phyloP scores from a whole-genome alignment of 192 early-diverging fungal genomes.

The Mortierella antarctica region DNA sequence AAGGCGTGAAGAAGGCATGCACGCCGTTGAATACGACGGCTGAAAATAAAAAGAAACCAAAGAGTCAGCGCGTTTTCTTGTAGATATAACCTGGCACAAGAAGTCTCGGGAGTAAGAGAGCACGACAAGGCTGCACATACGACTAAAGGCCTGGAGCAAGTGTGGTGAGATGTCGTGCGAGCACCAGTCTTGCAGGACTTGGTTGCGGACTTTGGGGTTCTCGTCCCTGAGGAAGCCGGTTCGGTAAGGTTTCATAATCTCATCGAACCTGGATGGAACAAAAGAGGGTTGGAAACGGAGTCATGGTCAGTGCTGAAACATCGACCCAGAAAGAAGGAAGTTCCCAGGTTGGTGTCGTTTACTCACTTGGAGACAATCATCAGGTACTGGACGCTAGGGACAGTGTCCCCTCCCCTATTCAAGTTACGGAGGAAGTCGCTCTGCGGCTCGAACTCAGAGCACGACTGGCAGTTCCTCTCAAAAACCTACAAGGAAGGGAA shows the following conservation, averaged over 20 bases:
- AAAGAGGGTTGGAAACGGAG: background rate
- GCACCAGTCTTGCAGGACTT: conserved; percentile 21
- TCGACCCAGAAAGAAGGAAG: background rate
- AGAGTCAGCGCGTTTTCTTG: too few species aligned
- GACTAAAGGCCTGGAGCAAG: conserved; percentile 3
- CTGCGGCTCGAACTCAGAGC: conserved; percentile 9
- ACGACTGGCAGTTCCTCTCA: background rate
- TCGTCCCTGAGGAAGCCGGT: conserved; percentile 11
- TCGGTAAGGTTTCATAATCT: conserved; percentile 17
- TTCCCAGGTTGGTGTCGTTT: background rate
- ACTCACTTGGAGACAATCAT: conserved; percentile 21
- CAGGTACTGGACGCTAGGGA: conserved; percentile 19
- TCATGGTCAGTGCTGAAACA: background rate
- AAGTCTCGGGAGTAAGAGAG: background rate
- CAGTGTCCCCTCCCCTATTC: conserved; percentile 25
- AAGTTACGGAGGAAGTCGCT: conserved; percentile 13
- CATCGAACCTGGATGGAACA: background rate
- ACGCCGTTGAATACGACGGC: conserved; percentile 11
- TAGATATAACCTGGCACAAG: background rate
- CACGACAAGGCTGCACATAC: background rate
- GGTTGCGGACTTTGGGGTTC: conserved; percentile 13
- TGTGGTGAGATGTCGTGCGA: conserved; percentile 1
- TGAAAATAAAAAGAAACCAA: background rate
- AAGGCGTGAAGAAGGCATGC: conserved; percentile 15
- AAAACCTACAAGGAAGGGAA: conserved; percentile 1